Conservation (phyloP, 495 filamentous ascomycete species). For the Penicillium tannophilum region DNA sequence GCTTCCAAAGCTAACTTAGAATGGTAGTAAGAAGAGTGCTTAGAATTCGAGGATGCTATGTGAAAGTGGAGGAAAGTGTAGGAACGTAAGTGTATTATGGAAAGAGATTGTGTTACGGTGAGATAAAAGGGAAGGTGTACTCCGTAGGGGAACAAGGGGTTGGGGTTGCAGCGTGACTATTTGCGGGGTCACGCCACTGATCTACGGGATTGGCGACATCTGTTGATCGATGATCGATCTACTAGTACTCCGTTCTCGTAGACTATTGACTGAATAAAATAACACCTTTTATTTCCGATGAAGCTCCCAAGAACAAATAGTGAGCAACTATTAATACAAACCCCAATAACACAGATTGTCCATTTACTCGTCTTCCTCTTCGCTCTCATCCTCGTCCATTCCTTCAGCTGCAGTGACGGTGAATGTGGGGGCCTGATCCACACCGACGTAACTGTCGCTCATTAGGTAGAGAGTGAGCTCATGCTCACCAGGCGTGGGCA, state of each 20-base stretch:
- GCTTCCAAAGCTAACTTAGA: background rate
- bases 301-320: slow-evolving; percentile 1
- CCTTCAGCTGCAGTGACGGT: slow-evolving; percentile 83
- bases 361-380: slow-evolving; percentile 66
- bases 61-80: background rate
- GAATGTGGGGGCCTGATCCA: slow-evolving; percentile 94
- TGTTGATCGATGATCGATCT: background rate
- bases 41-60: background rate
- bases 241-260: background rate
- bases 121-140: slow-evolving; percentile 3
- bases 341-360: slow-evolving; percentile 8
- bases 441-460: slow-evolving; percentile 96
- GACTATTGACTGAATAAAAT: background rate
- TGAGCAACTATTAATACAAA: slow-evolving; percentile 7
- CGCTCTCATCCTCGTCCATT: slow-evolving; percentile 91
- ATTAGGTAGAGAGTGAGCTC: slow-evolving; percentile 91
- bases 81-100: background rate
- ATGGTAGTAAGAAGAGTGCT: too few species aligned
- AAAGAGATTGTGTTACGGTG: background rate
- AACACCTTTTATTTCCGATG: slow-evolving; percentile 4
- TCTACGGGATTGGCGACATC: background rate
- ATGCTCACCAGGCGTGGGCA: slow-evolving; percentile 82
- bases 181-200: slow-evolving; percentile 18
- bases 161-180: slow-evolving; percentile 21
- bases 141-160: background rate